phyloP scores from a whole-genome alignment of 2,329 filamentous ascomycete species.

The Zelopaecilomyces penicillatus region DNA sequence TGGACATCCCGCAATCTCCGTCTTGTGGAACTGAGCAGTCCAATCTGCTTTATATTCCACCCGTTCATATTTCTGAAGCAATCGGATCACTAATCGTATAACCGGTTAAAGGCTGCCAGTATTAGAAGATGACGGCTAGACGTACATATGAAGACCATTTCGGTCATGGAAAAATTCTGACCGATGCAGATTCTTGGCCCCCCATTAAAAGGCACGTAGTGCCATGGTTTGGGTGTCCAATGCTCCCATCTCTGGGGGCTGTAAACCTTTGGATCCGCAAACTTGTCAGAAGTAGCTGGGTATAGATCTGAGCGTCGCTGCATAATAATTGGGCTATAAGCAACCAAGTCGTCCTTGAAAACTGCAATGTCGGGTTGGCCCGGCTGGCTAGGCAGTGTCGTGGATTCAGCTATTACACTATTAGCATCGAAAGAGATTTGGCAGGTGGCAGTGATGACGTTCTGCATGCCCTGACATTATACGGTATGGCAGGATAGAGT shows the following conservation, averaged over 20 bases:
- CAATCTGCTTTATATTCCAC: conserved; percentile 42
- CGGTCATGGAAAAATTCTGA: conserved; percentile 73
- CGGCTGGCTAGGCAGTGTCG: conserved; percentile 58
- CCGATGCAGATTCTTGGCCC: conserved; percentile 68
- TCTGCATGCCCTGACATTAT: conserved; percentile 54
- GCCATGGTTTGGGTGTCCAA: conserved; percentile 58
- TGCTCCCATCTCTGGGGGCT: conserved; percentile 58
- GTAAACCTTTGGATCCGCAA: conserved; percentile 43
- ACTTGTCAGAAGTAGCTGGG: conserved; percentile 38
- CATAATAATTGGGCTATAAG: conserved; percentile 63
- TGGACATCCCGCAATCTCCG: conserved; percentile 36
- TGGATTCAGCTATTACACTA: conserved; percentile 46
- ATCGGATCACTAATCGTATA: conserved; percentile 29
- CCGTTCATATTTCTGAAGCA: conserved; percentile 52
- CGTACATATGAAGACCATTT: conserved; percentile 41
- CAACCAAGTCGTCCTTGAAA: conserved; percentile 55
- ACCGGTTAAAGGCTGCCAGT: background rate
- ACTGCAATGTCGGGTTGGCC: conserved; percentile 56
- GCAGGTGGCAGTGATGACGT: background rate
- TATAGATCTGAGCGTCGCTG: conserved; percentile 60
- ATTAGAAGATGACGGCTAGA: background rate
- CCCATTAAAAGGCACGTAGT: conserved; percentile 69
- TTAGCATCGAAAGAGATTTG: background rate
- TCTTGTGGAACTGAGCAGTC: conserved; percentile 34
- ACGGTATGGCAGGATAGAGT: conserved; percentile 69